These are phyloP conservation scores for Glycine tomentella DNA, from an alignment of 306 rosid genomes.

Conservation along the genomic window DNA sequence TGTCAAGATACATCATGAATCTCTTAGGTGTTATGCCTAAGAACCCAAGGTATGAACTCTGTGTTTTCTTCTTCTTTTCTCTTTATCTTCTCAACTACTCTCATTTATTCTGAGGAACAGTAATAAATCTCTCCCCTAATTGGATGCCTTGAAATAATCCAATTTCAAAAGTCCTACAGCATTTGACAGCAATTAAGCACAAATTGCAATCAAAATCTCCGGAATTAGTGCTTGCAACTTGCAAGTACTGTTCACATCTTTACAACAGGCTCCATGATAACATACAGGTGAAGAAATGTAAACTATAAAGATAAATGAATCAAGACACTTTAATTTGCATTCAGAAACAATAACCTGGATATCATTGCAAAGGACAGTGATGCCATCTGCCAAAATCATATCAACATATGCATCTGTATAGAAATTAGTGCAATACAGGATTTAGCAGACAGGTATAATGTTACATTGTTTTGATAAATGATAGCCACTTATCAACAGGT, in stretches of 20 bases:
- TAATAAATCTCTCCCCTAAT: constrained; percentile 30
- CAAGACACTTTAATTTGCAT: constrained; percentile 31
- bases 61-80: constrained; percentile 12
- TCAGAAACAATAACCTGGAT: constrained; percentile 72
- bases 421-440: constrained; percentile 31
- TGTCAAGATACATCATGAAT: neutral
- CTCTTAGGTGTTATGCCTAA: neutral
- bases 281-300: neutral
- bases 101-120: neutral
- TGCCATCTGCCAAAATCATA: constrained; percentile 95
- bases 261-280: constrained; percentile 3
- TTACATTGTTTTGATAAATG: constrained; percentile 25
- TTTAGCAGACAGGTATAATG: constrained; percentile 42
- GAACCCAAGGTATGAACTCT: constrained; percentile 19
- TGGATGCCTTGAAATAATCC: constrained; percentile 13
- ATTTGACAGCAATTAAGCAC: neutral
- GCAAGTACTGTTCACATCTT: constrained; percentile 4
- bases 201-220: constrained; percentile 6
- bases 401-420: constrained; percentile 76
- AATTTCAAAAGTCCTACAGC: constrained; percentile 27
- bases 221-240: neutral
- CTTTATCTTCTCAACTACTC: constrained; percentile 31
- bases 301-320: neutral
- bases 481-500: constrained; percentile 18
- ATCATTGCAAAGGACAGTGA: constrained; percentile 89